Evolutionary conservation across 495 filamentous ascomycete genomes (phyloP).

Genomic region (Podospora bellae-mahoneyi): DNA sequence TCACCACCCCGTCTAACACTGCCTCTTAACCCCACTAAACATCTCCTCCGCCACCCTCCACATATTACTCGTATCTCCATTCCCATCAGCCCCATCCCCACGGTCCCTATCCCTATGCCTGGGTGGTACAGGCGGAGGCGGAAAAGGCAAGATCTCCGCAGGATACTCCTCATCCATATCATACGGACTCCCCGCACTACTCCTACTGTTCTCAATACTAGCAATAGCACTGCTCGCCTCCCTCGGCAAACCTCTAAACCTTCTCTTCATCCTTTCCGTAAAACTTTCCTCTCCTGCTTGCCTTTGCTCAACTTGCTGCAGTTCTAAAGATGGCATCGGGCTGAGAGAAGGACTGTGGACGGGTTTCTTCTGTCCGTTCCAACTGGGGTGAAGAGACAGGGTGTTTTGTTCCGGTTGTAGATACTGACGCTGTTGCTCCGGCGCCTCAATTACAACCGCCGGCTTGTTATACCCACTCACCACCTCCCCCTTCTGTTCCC

Average conservation of each 20-base stretch:
- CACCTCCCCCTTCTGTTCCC: background rate
- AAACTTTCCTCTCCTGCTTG: background rate
- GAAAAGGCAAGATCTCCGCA: background rate
- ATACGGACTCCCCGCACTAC: background rate
- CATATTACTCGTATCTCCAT: conserved; percentile 11
- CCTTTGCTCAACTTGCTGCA: background rate
- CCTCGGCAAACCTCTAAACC: background rate
- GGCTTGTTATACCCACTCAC: background rate
- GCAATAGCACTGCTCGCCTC: background rate
- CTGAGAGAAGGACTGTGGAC: background rate
- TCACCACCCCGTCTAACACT: background rate
- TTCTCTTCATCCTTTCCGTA: conserved; percentile 5
- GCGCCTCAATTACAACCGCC: background rate
- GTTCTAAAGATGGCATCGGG: background rate
- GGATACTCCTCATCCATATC: background rate
- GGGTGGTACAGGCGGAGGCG: background rate
- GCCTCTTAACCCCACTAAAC: conserved; percentile 4
- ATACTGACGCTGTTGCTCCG: background rate
- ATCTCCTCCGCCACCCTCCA: conserved; percentile 25
- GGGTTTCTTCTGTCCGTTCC: background rate
- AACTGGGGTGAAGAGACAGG: background rate
- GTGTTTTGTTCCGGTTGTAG: background rate
- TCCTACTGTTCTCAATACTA: background rate
- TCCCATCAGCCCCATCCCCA: conserved; percentile 6
- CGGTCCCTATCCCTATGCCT: background rate